A percentile compares a stretch with the other conserved stretches of the same genome.
Evolutionary conservation across 1,284 basidiomycete species (phyloP).

Genomic region (Rhodotorula sp.): DNA sequence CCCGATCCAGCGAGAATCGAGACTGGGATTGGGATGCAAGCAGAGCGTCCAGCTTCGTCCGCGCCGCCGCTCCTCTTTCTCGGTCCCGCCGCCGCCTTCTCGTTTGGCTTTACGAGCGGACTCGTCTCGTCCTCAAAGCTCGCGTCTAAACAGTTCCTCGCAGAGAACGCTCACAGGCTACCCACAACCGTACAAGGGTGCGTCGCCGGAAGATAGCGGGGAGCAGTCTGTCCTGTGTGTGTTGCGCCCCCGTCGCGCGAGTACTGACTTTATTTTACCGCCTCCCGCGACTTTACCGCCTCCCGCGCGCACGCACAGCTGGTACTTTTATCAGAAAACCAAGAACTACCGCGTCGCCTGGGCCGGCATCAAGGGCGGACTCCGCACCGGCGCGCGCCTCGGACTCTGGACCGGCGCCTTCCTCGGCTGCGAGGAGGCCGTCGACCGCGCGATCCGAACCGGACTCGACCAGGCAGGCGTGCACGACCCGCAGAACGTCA

Average conservation of each 20-base stretch:
- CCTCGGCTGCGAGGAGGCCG: slow-evolving; percentile 34
- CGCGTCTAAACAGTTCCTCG: slow-evolving; percentile 56
- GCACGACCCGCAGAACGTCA: not conserved
- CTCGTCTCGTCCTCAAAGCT: slow-evolving; percentile 49
- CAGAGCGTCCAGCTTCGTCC: too few species aligned
- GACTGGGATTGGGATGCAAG: too few species aligned
- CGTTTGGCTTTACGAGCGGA: slow-evolving; percentile 43
- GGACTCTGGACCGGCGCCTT: slow-evolving; percentile 49
- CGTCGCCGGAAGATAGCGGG: not conserved
- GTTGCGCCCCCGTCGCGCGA: not conserved
- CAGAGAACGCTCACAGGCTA: slow-evolving; percentile 66
- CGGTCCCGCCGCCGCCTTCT: slow-evolving; percentile 31
- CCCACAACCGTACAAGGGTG: slow-evolving; percentile 71
- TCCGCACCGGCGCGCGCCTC: slow-evolving; percentile 59
- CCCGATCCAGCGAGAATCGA: too few species aligned
- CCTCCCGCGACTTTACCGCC: too few species aligned
- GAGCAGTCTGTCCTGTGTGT: not conserved
- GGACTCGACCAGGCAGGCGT: not conserved
- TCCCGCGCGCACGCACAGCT: too few species aligned
- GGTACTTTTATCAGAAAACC: slow-evolving; percentile 90
- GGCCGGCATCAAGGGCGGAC: slow-evolving; percentile 67
- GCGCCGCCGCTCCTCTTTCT: slow-evolving; percentile 29
- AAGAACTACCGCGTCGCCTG: slow-evolving; percentile 80
- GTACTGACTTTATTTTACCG: not conserved
- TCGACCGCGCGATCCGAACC: slow-evolving; percentile 11